Conservation (phyloP, 805 yeast genomes). For the Vanderwaltozyma polyspora region DNA sequence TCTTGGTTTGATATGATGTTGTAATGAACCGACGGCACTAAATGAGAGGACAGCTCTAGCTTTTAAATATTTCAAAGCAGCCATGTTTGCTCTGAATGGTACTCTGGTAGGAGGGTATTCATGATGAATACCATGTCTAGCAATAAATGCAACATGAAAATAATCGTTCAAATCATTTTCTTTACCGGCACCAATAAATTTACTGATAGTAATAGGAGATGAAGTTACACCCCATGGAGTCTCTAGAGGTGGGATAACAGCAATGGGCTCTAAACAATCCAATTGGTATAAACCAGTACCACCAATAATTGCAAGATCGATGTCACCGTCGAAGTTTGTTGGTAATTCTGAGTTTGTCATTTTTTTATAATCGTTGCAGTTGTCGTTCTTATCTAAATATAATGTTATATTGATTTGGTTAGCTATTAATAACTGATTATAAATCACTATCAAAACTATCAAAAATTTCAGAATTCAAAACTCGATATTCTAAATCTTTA, state of each 20-base stretch:
- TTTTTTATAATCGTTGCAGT: too few species aligned
- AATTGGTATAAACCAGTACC: constrained; percentile 96
- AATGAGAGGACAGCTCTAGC: constrained; percentile 85
- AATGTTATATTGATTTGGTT: too few species aligned
- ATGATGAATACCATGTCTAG: constrained; percentile 90
- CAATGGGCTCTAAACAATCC: constrained; percentile 74
- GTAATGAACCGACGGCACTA: constrained; percentile 92
- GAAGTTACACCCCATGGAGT: constrained; percentile 99
- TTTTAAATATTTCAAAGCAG: constrained; percentile 82
- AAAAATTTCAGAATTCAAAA: too few species aligned
- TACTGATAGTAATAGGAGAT: constrained; percentile 84
- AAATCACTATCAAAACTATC: too few species aligned
- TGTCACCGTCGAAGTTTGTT: constrained; percentile 24
- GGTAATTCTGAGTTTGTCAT: constrained; percentile 22
- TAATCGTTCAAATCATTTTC: constrained; percentile 31
- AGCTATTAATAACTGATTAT: too few species aligned
- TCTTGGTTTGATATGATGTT: constrained; percentile 79
- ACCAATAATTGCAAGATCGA: constrained; percentile 83
- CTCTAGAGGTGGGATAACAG: constrained; percentile 55
- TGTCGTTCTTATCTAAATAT: too few species aligned
- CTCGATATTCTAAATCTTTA: too few species aligned
- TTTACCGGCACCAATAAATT: constrained; percentile 33
- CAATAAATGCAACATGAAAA: constrained; percentile 80
- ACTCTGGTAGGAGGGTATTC: constrained; percentile 85
- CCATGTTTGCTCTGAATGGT: constrained; percentile 88